These are phyloP conservation scores for Actinomortierella wolfii DNA, from an alignment of 371 early-diverging fungal species.

Conservation along the genomic window DNA sequence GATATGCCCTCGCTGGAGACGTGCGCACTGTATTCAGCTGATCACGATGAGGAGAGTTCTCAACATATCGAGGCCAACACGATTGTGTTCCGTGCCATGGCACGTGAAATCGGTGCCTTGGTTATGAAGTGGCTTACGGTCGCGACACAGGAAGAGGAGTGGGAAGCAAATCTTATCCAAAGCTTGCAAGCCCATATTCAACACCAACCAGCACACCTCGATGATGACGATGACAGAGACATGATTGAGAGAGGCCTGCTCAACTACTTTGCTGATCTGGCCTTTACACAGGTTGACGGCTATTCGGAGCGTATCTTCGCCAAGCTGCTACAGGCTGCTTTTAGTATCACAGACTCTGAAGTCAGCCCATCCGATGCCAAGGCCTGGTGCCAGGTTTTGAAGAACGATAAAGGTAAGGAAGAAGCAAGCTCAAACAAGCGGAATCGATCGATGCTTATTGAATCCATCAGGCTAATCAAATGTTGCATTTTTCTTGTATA, in stretches of 20 bases:
- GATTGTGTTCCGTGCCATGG: constrained; percentile 34
- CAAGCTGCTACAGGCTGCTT: constrained; percentile 24
- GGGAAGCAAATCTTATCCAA: constrained; percentile 29
- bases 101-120: constrained; percentile 24
- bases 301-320: constrained; percentile 29
- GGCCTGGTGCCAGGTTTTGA: constrained; percentile 35
- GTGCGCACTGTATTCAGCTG: constrained; percentile 31
- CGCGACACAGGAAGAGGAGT: constrained; percentile 1
- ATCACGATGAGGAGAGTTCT: not conserved
- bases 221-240: constrained; percentile 14
- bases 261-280: constrained; percentile 15
- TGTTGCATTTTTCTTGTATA: no score
- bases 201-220: no score
- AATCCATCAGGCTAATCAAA: no score
- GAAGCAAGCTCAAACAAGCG: not conserved
- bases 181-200: no score
- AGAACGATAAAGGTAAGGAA: constrained; percentile 27
- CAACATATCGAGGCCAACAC: constrained; percentile 27
- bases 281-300: constrained; percentile 25
- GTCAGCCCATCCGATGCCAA: constrained; percentile 23
- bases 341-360: constrained; percentile 12
- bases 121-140: constrained; percentile 29
- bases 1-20: constrained; percentile 29
- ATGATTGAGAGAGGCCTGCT: constrained; percentile 1
- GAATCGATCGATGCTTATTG: no score